Base-by-base conservation (phyloP, 2,329 filamentous ascomycete species). In the Apiospora arundinis region DNA sequence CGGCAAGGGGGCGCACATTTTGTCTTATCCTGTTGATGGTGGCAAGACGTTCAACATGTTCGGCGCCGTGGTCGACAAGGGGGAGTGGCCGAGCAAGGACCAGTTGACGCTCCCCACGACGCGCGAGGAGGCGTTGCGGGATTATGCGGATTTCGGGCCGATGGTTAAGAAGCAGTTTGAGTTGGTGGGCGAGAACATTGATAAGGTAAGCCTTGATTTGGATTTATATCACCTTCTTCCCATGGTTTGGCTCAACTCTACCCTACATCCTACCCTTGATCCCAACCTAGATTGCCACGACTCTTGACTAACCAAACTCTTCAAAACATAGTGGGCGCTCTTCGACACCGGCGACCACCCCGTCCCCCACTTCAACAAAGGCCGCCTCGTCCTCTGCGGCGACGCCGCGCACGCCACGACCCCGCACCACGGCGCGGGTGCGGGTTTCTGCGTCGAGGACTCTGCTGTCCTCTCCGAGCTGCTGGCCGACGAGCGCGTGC, bases 381-480 rank as follows among this genome's bases (percentile, higher is more conserved):
- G 65, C 21, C 80, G 84, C 0, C 75, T 87, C 32, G 85, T 83
- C 48, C 82, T 92, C 2, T 78, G 89, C 0, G 90, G 90, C 18
- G 90, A 92, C 75, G 89, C 90, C 0, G 90, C 90, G 0, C 90
- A 92, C 76, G 89, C 89, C 0, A 87, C 87, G 49, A 88, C 89
- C 0, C 90, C 90, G 0, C 87, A 89, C 49, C 87, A 90, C 56
- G 90, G 89, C 0, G 85, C 89, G 1, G 90, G 90, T 2, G 86
- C 87, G 0, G 88, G 87, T 1, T 85, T 90, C 75, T 88, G 86
- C 1, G 86, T 91, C 71, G 87, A 90, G 73, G 88, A 90, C 71
- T 23, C 70, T 12, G 70, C 70, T 16, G 63, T 70, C 23, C 14
- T 70, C 65, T 28, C 65, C 1, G 45, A 18, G n/a, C n/a, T 70